A percentile compares a stretch with the other conserved stretches of the same genome.
phyloP scores from a whole-genome alignment of 2,329 filamentous ascomycete genomes.

The Aspergillus calidoustus region DNA sequence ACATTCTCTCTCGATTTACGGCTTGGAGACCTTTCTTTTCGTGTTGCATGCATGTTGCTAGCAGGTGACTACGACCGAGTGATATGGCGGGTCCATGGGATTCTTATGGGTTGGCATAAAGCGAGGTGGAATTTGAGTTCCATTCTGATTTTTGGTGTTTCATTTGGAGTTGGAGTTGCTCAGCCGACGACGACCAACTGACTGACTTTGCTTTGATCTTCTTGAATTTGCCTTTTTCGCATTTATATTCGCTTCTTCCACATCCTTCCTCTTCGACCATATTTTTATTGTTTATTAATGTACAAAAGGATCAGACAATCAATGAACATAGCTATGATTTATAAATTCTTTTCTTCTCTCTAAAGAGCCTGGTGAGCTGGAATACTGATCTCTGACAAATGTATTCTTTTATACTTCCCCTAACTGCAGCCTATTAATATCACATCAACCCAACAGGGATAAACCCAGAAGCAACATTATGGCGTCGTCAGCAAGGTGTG shows the following conservation, averaged over 20 bases:
- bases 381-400: too few relatives aligned
- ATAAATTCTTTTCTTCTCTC: not conserved
- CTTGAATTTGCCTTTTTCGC: not conserved
- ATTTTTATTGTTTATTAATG: slow-evolving; percentile 9
- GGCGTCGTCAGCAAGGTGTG: too few relatives aligned
- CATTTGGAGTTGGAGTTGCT: not conserved
- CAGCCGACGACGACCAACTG: not conserved
- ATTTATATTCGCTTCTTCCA: not conserved
- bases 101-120: not conserved
- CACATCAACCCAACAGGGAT: too few relatives aligned
- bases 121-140: not conserved
- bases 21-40: not conserved
- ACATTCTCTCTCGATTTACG: not conserved
- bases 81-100: slow-evolving; percentile 1
- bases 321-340: slow-evolving; percentile 11
- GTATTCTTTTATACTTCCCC: too few relatives aligned
- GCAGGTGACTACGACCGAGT: not conserved
- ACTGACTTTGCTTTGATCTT: not conserved
- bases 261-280: not conserved
- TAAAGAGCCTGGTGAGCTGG: too few relatives aligned
- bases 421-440: too few relatives aligned
- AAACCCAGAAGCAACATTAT: too few relatives aligned
- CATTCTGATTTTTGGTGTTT: not conserved
- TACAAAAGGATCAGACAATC: slow-evolving; percentile 4
- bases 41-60: not conserved